Conservation (phyloP, 2,329 filamentous ascomycete species). For the Verticillium nonalfalfae region DNA sequence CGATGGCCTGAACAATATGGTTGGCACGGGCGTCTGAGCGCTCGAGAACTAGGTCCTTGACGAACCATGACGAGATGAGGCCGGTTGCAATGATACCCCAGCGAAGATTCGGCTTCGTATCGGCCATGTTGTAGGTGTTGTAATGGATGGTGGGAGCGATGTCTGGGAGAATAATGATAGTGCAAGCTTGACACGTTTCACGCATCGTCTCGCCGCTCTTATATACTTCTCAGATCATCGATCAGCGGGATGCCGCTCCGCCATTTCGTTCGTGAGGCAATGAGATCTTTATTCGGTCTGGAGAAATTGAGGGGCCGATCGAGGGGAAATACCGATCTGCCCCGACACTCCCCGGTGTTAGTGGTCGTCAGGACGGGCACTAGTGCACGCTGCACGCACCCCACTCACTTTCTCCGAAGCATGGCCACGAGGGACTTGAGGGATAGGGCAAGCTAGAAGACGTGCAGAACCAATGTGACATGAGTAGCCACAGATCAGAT, state of each 20-base stretch:
- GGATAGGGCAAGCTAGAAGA: background rate
- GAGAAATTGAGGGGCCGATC: background rate
- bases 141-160: background rate
- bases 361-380: background rate
- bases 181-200: background rate
- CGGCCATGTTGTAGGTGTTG: background rate
- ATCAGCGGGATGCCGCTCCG: background rate
- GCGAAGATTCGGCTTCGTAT: conserved; percentile 16
- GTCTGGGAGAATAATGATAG: background rate
- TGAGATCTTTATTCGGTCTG: background rate
- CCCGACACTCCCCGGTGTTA: background rate
- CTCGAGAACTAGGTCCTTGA: conserved; percentile 30
- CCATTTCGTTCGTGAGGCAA: background rate
- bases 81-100: conserved; percentile 31
- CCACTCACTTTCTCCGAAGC: background rate
- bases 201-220: background rate
- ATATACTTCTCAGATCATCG: background rate
- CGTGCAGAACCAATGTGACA: background rate
- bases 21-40: conserved; percentile 26
- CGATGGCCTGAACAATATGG: conserved; percentile 35
- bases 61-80: conserved; percentile 35
- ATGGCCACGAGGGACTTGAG: background rate
- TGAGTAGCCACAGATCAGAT: background rate
- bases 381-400: background rate
- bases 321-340: background rate